Conservation (phyloP, 2,329 filamentous ascomycete genomes). For the Colletotrichum incanum region DNA sequence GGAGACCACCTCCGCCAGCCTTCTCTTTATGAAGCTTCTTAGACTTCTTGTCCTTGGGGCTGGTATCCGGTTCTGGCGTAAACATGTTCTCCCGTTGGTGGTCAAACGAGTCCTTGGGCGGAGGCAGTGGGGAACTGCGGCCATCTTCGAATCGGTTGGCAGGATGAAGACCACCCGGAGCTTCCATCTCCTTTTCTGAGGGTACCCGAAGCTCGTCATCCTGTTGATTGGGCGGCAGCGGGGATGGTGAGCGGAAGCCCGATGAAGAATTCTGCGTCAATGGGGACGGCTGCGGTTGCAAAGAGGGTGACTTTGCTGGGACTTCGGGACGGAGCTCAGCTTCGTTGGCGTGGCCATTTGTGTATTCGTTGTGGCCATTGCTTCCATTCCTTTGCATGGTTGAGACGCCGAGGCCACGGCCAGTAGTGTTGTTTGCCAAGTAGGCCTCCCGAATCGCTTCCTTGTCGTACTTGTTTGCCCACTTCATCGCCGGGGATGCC, state of each 20-base stretch:
- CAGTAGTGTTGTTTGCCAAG: slow-evolving; percentile 80
- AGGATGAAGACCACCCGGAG: slow-evolving; percentile 54
- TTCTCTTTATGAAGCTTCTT: slow-evolving; percentile 72
- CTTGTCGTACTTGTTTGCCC: slow-evolving; percentile 96
- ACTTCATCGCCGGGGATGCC: slow-evolving; percentile 95
- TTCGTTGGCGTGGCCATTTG: slow-evolving; percentile 54
- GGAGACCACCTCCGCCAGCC: slow-evolving; percentile 65
- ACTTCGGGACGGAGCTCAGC: slow-evolving; percentile 56
- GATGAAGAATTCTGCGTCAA: slow-evolving; percentile 47
- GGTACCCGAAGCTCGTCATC: slow-evolving; percentile 46
- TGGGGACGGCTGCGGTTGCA: slow-evolving; percentile 46
- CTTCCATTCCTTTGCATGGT: slow-evolving; percentile 60
- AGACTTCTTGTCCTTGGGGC: slow-evolving; percentile 62
- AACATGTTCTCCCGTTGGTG: slow-evolving; percentile 55
- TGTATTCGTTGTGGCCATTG: slow-evolving; percentile 45
- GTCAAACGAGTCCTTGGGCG: slow-evolving; percentile 55
- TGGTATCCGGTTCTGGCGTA: slow-evolving; percentile 58
- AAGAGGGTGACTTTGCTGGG: slow-evolving; percentile 58
- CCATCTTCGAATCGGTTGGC: slow-evolving; percentile 53
- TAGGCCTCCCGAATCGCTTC: slow-evolving; percentile 90
- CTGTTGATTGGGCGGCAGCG: slow-evolving; percentile 25
- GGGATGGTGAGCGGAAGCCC: slow-evolving; percentile 22
- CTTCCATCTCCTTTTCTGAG: slow-evolving; percentile 57
- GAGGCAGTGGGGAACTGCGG: slow-evolving; percentile 58
- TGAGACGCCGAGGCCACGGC: slow-evolving; percentile 73